Base-by-base conservation (phyloP, 1,139 yeast genomes). In the Taphrina pruni region DNA sequence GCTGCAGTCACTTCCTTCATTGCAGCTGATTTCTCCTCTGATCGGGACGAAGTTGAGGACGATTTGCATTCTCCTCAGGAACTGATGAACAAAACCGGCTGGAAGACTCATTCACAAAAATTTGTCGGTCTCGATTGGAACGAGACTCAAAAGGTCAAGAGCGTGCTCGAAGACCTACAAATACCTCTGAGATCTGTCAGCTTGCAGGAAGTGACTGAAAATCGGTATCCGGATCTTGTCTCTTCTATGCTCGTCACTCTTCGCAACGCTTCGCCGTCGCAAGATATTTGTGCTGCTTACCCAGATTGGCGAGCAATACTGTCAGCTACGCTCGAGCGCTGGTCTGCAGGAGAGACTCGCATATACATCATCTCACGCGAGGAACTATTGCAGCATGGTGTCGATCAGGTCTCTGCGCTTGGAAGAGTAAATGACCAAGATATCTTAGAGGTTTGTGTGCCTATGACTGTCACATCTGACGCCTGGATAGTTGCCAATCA, bases 21-120 rank as follows among this genome's bases (percentile, higher is more conserved):
- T 14, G 62, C 62, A 12, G 62, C 62, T 21, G 62, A 58, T 9
- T 58, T 58, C 36, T 21, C 41, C 39, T 45, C 62, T 26, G 54
- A 48, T 7, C 9, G 62, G 9, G 62, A 58, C 35, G 62, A 58
- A 46, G 62, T 45, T 6, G 62, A 58, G 35, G 62, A 58, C 32
- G 54, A 58, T 32, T 9, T 58, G 26, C 54, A 58, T 32, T 43
- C 62, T 9, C 62, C 62, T 11, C 62, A 58, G 26, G 62, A 45
- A 26, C 41, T 58, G 14, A 58, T 58, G 62, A 43, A 58, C 62
- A 58, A 58, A 43, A 58, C 62, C 12, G 62, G 62, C 14, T 58
- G 62, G 62, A 58, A 58, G 26, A 58, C 62, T 2, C 62, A 58
- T 14, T 58, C 62, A 17, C 62, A 58, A 41, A 58, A 58, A 17